Base-by-base conservation (phyloP, 495 filamentous ascomycete species). In the Hyaloscypha bicolor region DNA sequence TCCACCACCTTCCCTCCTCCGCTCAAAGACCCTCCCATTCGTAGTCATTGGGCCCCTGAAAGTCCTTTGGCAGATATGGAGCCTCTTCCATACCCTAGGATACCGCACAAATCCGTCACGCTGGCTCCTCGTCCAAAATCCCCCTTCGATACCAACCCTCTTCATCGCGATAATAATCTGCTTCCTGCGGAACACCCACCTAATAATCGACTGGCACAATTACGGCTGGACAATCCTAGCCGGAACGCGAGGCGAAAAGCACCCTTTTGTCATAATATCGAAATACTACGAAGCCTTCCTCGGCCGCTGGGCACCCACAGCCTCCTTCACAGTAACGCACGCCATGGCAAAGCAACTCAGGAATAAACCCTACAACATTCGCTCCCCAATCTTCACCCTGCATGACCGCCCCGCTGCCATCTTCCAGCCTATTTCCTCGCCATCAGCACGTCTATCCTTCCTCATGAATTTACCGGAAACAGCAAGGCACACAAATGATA, bases 181-280 rank as follows among this genome's bases (percentile, higher is more conserved):
- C 73, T 87, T 86, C 72, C 79, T 96, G 62, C 91, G 96, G 51
- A 88, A 92, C 66, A 94, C 91, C 30, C 84, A 83, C 64, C 86
- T 97, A 3, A 83, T 97, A 42, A 93, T 98, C 64, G 95, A 99
- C 78, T 99, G 95, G 95, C 95, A 99, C 80, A 99, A 99, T 77
- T 97, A 97, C 77, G 94, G 95, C 68, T 97, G 92, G 83, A 94
- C 91, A n/a, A 94, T 98, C 65, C 87, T 99, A 5, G 87, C 91
- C 29, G 76, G 77, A 51, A 82, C 71, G 71, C 91, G 74, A 86
- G 92, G 79, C 73, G 88, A 48, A 77, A 83, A 55, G 64, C 94
- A 97, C 75, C 92, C 91, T 0, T 82, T 98, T 9, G 93, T 97
- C 19, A 80, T 70, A 62, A 72, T 94, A 22, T 90, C 93, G 3